These are phyloP conservation scores for Coemansia sp. DNA, from an alignment of 192 early-diverging fungal species.

Conservation along the genomic window DNA sequence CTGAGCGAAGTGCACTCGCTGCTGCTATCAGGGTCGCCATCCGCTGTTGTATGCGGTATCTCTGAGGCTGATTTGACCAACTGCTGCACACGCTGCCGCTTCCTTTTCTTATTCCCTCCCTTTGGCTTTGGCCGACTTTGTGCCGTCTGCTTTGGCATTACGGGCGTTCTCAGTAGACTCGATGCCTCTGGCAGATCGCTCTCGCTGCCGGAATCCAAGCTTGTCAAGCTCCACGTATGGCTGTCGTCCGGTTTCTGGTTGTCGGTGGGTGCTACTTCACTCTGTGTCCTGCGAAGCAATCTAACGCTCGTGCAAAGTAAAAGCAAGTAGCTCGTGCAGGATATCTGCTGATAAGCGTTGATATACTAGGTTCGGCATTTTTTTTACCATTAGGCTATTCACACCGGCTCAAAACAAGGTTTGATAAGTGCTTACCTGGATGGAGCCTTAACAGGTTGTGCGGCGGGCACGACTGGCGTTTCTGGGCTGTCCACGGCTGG, in stretches of 20 bases:
- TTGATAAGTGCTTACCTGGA: neutral
- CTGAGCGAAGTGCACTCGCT: conserved; percentile 14
- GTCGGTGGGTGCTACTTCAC: conserved; percentile 14
- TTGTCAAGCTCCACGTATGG: conserved; percentile 1
- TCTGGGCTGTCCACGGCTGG: neutral
- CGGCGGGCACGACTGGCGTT: neutral
- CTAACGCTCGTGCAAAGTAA: neutral
- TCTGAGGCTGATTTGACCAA: conserved; percentile 40
- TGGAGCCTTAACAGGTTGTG: neutral
- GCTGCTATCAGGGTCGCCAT: conserved; percentile 21
- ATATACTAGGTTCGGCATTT: neutral
- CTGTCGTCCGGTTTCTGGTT: neutral
- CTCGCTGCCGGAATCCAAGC: conserved; percentile 33
- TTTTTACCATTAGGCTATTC: neutral
- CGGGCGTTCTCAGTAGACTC: conserved; percentile 29
- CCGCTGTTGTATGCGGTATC: conserved; percentile 3
- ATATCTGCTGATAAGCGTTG: neutral
- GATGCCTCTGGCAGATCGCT: conserved; percentile 50
- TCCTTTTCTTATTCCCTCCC: neutral
- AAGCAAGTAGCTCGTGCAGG: neutral
- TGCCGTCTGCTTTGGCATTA: neutral
- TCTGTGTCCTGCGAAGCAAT: conserved; percentile 30
- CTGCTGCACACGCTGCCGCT: neutral
- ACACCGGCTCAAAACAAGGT: neutral
- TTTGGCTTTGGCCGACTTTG: neutral